A percentile compares a stretch with the other conserved stretches of the same genome.
phyloP scores from a whole-genome alignment of 139 green algal species.

The Haematococcus sp. region DNA sequence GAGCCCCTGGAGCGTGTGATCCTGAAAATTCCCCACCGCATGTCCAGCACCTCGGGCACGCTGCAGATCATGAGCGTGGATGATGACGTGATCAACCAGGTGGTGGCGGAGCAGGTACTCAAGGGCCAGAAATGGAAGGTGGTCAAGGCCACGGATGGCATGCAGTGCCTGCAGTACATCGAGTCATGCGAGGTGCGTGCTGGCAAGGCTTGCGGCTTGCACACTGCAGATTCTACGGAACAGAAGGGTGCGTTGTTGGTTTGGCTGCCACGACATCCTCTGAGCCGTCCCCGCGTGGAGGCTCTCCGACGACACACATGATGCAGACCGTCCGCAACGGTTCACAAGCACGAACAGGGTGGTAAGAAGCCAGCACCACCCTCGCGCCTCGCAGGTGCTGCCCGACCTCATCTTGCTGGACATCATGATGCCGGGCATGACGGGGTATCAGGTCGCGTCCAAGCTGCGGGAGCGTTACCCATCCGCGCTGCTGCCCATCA shows the following conservation, averaged over 20 bases:
- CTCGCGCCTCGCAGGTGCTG: conserved; percentile 21
- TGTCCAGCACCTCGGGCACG: too few species aligned
- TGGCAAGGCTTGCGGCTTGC: neutral
- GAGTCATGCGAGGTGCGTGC: neutral
- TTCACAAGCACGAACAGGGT: too few species aligned
- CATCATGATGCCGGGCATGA: conserved; percentile 54
- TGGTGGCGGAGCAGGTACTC: conserved; percentile 38
- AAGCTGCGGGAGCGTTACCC: conserved; percentile 28
- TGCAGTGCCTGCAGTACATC: conserved; percentile 19
- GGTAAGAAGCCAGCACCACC: too few species aligned
- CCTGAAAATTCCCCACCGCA: too few species aligned
- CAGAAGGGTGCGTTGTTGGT: too few species aligned
- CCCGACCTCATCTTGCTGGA: conserved; percentile 45
- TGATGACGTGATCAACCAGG: conserved; percentile 43
- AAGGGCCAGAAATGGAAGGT: conserved; percentile 42
- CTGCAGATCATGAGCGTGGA: conserved; percentile 33
- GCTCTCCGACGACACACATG: too few species aligned
- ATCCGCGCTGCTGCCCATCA: conserved; percentile 49
- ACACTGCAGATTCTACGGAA: too few species aligned
- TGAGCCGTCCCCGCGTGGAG: too few species aligned
- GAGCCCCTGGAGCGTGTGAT: too few species aligned
- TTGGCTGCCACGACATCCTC: too few species aligned
- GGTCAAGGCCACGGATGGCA: conserved; percentile 40
- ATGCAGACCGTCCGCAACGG: too few species aligned
- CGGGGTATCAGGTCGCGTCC: conserved; percentile 35